Evolutionary conservation across 352 stramenopile genomes (phyloP), one percentile per base, ranked within the genome.

Genomic region (Achlya hypogyna): DNA sequence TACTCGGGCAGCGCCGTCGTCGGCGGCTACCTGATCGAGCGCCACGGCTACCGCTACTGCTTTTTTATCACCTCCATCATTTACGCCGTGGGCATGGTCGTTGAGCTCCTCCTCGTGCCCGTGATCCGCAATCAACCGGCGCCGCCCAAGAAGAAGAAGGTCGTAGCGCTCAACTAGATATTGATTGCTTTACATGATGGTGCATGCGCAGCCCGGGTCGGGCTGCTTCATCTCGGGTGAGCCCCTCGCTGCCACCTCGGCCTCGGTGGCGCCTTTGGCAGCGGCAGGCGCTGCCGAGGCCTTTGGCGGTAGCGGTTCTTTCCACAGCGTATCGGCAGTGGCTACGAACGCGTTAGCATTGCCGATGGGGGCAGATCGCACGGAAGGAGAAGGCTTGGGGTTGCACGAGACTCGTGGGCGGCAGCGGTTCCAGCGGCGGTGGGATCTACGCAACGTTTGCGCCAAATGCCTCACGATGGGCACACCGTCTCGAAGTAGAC

Each of bases 1-100:
- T 92, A 78, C 76, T 92, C 83, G 23, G 83, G 83, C 31, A 89
- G 81, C 62, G 83, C 83, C n/a, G 81, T 92, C 23, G 54, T 92
- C 20, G 83, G 83, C 38, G 83, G 83, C 28, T 92, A 80, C 49
- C 65, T 92, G 53, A 88, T 92, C 53, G 83, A 92, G 71, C 78
- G 72, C 20, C 88, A 88, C 69, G 80, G 73, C 51, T 92, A 92
- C 69, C 81, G 83, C 54, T 79, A 59, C 71, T 92, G 83, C 69
- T 92, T 92, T 60, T 73, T 83, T n/a, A 89, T 92, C 72, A 92
- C 83, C 65, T 82, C 75, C 23, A 53, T 81, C 18, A 82, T 92
- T 32, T 92, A 92, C 72, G 71, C 73, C 28, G 58, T 69, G 16
- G 83, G 83, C 14, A 53, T 92, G 34, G 63, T 62, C 4, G 56